Conservation (phyloP, 2,329 filamentous ascomycete species). For the Aspergillus japonicus region DNA sequence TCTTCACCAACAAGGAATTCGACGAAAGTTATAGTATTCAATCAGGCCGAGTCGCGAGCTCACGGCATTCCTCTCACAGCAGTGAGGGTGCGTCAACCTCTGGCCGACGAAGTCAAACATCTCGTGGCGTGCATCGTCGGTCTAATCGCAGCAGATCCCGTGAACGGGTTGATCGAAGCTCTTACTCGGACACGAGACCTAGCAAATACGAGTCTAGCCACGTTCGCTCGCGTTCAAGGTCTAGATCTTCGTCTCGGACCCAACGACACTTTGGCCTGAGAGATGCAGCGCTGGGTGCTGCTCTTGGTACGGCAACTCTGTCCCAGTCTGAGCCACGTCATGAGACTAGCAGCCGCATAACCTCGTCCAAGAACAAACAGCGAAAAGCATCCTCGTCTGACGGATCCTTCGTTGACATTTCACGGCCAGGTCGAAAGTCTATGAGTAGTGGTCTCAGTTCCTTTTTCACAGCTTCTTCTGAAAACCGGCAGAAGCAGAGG, state of each 20-base stretch:
- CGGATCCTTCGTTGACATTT: constrained; percentile 66
- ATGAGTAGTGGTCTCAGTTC: constrained; percentile 57
- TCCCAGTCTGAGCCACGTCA: constrained; percentile 27
- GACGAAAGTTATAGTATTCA: constrained; percentile 61
- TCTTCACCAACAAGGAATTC: constrained; percentile 56
- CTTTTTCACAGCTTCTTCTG: constrained; percentile 64
- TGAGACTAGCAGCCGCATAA: constrained; percentile 30
- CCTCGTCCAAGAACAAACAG: constrained; percentile 33
- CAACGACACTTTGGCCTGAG: constrained; percentile 30
- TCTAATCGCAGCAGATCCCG: constrained; percentile 33
- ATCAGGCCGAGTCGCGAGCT: constrained; percentile 47
- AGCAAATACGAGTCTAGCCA: constrained; percentile 25
- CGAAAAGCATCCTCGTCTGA: constrained; percentile 52
- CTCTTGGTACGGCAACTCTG: constrained; percentile 29
- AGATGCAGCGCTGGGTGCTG: constrained; percentile 40
- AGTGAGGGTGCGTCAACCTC: constrained; percentile 28
- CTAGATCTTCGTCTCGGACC: constrained; percentile 38
- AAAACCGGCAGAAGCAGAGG: constrained; percentile 52
- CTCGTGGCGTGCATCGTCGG: constrained; percentile 39
- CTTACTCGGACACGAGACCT: constrained; percentile 29
- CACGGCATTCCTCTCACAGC: constrained; percentile 21
- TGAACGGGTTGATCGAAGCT: constrained; percentile 33
- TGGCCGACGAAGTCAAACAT: constrained; percentile 44
- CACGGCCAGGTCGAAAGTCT: constrained; percentile 52
- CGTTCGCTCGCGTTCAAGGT: constrained; percentile 38